These are phyloP conservation scores for Vitis hybrid DNA, from an alignment of 177 flowering plant species.

Conservation along the genomic window DNA sequence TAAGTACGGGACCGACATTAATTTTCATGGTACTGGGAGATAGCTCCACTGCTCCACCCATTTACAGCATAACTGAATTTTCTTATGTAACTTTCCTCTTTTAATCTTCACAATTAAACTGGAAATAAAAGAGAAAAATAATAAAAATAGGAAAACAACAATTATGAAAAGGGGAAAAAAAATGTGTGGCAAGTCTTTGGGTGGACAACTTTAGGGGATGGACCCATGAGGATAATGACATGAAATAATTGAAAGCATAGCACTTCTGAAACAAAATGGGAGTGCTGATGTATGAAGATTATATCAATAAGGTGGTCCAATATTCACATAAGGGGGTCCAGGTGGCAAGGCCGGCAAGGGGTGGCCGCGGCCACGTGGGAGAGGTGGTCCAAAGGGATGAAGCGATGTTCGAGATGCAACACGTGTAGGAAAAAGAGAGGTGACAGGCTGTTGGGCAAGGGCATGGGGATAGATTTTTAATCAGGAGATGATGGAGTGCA, in stretches of 20 bases:
- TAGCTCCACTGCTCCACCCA: constrained; percentile 18
- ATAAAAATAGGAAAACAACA: not conserved
- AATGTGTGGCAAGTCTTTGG: constrained; percentile 12
- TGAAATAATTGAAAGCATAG: constrained; percentile 41
- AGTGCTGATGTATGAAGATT: not conserved
- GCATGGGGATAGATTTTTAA: not conserved
- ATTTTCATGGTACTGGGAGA: constrained; percentile 39
- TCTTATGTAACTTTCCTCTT: not conserved
- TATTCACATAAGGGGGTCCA: constrained; percentile 16
- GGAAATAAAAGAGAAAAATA: not conserved
- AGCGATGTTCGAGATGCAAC: constrained; percentile 3
- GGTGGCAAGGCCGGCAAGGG: constrained; percentile 44
- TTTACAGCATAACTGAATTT: constrained; percentile 2
- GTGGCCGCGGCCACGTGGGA: constrained; percentile 55
- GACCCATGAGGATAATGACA: constrained; percentile 38
- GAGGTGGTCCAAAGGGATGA: constrained; percentile 44
- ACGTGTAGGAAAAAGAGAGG: constrained; percentile 22
- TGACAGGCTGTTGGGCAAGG: constrained; percentile 34
- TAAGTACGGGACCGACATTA: constrained; percentile 45
- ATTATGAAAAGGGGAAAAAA: constrained; percentile 1
- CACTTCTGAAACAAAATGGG: constrained; percentile 16
- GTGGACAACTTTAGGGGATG: constrained; percentile 19
- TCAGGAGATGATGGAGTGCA: not conserved
- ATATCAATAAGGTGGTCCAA: constrained; percentile 41
- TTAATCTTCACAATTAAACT: not conserved